phyloP scores from a whole-genome alignment of 129 eudicot species.

The Artemisia argyi region DNA sequence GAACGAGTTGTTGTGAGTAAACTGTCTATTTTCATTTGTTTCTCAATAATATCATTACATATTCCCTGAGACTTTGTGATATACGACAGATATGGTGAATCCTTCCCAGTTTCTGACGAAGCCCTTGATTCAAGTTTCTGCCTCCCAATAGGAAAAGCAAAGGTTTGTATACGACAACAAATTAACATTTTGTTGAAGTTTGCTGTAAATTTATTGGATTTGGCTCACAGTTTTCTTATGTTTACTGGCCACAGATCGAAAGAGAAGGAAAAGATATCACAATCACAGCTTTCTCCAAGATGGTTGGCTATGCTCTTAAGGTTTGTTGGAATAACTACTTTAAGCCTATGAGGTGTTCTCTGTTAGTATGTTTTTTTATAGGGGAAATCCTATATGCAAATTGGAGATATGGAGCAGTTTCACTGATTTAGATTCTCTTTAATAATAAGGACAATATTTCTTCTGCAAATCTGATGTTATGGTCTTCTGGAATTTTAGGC shows the following conservation, averaged over 20 bases:
- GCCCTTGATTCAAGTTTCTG: conserved; percentile 61
- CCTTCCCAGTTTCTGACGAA: conserved; percentile 66
- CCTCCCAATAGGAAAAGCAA: conserved; percentile 76
- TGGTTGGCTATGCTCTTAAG: conserved; percentile 88
- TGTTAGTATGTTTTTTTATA: not conserved
- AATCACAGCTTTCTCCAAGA: conserved; percentile 78
- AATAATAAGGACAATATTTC: not conserved
- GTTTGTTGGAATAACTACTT: conserved; percentile 36
- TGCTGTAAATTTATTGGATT: conserved; percentile 11
- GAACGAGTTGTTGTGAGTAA: conserved; percentile 60
- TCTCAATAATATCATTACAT: not conserved
- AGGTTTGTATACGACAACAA: conserved; percentile 31
- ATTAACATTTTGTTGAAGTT: not conserved
- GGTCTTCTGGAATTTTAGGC: conserved; percentile 48
- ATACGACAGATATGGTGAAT: conserved; percentile 57
- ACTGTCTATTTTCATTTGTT: not conserved
- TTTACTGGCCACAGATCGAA: conserved; percentile 50
- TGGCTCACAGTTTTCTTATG: not conserved
- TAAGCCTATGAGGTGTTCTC: not conserved
- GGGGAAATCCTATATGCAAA: conserved; percentile 6
- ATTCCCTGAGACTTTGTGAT: not conserved
- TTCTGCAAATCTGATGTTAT: conserved; percentile 18
- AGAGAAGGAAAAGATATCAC: conserved; percentile 74
- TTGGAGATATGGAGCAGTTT: too few relatives aligned
- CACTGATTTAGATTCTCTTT: too few relatives aligned